These are phyloP conservation scores for Sphagnum magellanicum DNA, from an alignment of 228 moss, liverwort and hornwort genomes.

Conservation along the genomic window DNA sequence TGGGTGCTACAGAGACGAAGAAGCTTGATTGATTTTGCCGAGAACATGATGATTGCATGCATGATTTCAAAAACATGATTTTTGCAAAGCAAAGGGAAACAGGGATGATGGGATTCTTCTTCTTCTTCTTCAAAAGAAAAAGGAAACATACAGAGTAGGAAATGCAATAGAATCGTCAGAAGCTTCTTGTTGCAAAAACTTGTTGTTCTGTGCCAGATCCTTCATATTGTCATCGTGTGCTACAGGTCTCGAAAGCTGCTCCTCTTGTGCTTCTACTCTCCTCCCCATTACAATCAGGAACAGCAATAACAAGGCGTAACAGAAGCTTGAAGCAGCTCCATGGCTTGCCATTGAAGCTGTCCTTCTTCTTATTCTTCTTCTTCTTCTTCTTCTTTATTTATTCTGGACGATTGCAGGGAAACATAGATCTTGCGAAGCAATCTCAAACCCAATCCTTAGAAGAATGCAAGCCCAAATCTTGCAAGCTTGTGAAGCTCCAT, in stretches of 20 bases:
- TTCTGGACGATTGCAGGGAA: no score
- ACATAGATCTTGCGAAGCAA: no score
- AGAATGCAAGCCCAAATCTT: no score
- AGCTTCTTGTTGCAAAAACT: slow-evolving; percentile 69
- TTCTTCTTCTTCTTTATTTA: no score
- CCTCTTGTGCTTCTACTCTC: slow-evolving; percentile 27
- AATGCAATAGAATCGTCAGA: slow-evolving; percentile 67
- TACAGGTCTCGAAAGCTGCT: slow-evolving; percentile 57
- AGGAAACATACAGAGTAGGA: slow-evolving; percentile 44
- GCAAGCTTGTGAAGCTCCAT: no score
- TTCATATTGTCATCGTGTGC: slow-evolving; percentile 87
- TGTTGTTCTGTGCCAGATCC: slow-evolving; percentile 47
- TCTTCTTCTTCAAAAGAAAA: background rate
- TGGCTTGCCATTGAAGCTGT: slow-evolving; percentile 1
- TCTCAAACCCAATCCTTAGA: no score
- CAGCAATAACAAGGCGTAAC: background rate
- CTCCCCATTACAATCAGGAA: slow-evolving; percentile 5
- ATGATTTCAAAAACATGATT: background rate
- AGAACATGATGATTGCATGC: background rate
- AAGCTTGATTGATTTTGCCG: background rate
- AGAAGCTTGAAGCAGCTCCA: slow-evolving; percentile 4
- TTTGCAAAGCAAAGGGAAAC: background rate
- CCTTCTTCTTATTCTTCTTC: no score
- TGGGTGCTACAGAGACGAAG: background rate
- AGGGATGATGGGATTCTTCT: background rate